Evolutionary conservation across 768 basidiomycete species (phyloP).

Genomic region (Leccinum fibrillosum): DNA sequence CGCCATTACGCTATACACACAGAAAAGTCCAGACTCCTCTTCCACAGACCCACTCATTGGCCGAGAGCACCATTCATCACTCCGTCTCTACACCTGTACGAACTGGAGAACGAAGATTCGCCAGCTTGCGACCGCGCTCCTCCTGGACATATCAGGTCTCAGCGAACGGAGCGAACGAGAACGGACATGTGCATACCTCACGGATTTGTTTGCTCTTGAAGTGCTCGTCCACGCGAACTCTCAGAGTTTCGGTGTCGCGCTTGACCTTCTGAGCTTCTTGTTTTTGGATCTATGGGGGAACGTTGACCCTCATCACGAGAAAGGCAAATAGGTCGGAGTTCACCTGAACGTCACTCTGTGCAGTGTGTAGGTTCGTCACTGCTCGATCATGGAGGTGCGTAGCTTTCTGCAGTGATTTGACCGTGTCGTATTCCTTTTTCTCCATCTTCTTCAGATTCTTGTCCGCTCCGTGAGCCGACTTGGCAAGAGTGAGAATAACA

Average conservation of each 20-base stretch:
- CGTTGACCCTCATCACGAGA: background rate
- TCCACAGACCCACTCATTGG: background rate
- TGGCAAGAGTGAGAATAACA: background rate
- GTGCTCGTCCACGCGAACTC: constrained; percentile 19
- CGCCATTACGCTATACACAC: background rate
- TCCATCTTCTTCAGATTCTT: constrained; percentile 46
- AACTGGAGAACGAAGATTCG: constrained; percentile 5
- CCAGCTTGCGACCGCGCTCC: constrained; percentile 20
- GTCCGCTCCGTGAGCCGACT: constrained; percentile 47
- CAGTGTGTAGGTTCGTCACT: constrained; percentile 38
- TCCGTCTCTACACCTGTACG: background rate
- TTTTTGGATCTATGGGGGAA: constrained; percentile 21
- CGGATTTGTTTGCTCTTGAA: constrained; percentile 18
- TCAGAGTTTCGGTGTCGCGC: constrained; percentile 17
- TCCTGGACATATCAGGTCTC: constrained; percentile 2
- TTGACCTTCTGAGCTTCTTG: constrained; percentile 20
- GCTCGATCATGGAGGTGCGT: constrained; percentile 51
- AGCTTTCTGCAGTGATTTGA: constrained; percentile 51
- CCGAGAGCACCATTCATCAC: background rate
- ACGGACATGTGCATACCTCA: constrained; percentile 16
- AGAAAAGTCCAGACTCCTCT: background rate
- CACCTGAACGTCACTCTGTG: constrained; percentile 45
- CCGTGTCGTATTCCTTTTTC: constrained; percentile 47
- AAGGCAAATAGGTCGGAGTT: background rate
- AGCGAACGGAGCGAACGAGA: background rate